A percentile compares a stretch with the other conserved stretches of the same genome.
Conservation (phyloP, 2,329 filamentous ascomycete genomes). For the Trichoderma asperellum region DNA sequence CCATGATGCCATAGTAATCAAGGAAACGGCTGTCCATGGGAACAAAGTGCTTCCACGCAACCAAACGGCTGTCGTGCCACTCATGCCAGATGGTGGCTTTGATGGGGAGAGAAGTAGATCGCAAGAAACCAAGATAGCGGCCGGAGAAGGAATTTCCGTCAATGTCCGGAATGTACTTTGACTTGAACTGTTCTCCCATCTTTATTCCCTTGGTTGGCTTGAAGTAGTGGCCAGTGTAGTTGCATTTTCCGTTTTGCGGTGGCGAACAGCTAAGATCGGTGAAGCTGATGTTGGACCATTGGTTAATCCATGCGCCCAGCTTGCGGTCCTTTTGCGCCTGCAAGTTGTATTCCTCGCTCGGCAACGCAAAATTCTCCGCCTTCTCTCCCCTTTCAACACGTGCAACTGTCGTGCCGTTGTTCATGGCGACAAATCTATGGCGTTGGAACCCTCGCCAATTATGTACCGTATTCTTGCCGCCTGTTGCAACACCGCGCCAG, state of each 20-base stretch:
- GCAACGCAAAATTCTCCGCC: slow-evolving; percentile 59
- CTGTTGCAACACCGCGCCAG: slow-evolving; percentile 71
- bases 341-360: slow-evolving; percentile 52
- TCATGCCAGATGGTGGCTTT: slow-evolving; percentile 79
- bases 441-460: slow-evolving; percentile 77
- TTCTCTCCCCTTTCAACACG: slow-evolving; percentile 51
- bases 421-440: slow-evolving; percentile 74
- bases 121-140: slow-evolving; percentile 70
- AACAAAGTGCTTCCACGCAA: slow-evolving; percentile 80
- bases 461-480: slow-evolving; percentile 59
- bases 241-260: slow-evolving; percentile 46
- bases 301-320: slow-evolving; percentile 55
- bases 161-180: slow-evolving; percentile 75
- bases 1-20: slow-evolving; percentile 73
- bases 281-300: slow-evolving; percentile 57
- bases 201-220: slow-evolving; percentile 44
- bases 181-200: slow-evolving; percentile 58
- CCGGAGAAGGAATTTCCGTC: slow-evolving; percentile 76
- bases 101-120: slow-evolving; percentile 70
- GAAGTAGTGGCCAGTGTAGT: slow-evolving; percentile 55
- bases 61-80: slow-evolving; percentile 76
- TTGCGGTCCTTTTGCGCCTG: slow-evolving; percentile 49
- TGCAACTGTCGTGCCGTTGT: slow-evolving; percentile 64
- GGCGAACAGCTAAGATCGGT: slow-evolving; percentile 58
- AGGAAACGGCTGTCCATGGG: slow-evolving; percentile 76